These are phyloP conservation scores for Fraxinus albicans DNA, from an alignment of 305 asterid genomes.

Conservation along the genomic window DNA sequence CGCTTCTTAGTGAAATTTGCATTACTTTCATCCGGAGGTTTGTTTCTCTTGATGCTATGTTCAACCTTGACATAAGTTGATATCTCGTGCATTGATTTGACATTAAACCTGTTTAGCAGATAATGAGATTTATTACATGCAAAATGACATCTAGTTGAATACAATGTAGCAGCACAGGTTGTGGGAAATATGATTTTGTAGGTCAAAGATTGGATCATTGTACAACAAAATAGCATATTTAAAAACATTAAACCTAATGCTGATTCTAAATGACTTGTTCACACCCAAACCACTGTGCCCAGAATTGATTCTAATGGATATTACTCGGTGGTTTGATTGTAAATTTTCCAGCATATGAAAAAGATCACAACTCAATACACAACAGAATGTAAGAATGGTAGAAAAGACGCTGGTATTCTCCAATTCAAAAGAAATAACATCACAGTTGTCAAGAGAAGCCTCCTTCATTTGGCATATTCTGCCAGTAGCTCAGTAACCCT, in stretches of 20 bases:
- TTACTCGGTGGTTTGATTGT: neutral
- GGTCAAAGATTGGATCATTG: too few relatives aligned
- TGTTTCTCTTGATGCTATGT: neutral
- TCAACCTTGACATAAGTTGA: neutral
- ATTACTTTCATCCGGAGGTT: too few relatives aligned
- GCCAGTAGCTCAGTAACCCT: constrained; percentile 38
- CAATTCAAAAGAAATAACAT: constrained; percentile 10
- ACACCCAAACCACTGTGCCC: neutral
- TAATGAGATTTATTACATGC: neutral
- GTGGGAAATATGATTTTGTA: neutral
- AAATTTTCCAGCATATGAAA: too few relatives aligned
- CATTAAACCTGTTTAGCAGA: too few relatives aligned
- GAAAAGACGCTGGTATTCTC: neutral
- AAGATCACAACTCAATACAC: neutral
- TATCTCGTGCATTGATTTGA: neutral
- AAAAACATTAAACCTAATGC: too few relatives aligned
- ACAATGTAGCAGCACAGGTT: neutral
- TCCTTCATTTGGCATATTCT: constrained; percentile 31
- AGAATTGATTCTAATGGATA: neutral
- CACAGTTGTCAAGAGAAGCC: constrained; percentile 14
- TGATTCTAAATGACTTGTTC: too few relatives aligned
- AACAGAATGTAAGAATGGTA: neutral
- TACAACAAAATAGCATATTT: too few relatives aligned
- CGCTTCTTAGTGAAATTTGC: too few relatives aligned
- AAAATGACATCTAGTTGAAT: neutral